Conservation (phyloP, 179 eudicot species). For the Amaranthus tricolor region DNA sequence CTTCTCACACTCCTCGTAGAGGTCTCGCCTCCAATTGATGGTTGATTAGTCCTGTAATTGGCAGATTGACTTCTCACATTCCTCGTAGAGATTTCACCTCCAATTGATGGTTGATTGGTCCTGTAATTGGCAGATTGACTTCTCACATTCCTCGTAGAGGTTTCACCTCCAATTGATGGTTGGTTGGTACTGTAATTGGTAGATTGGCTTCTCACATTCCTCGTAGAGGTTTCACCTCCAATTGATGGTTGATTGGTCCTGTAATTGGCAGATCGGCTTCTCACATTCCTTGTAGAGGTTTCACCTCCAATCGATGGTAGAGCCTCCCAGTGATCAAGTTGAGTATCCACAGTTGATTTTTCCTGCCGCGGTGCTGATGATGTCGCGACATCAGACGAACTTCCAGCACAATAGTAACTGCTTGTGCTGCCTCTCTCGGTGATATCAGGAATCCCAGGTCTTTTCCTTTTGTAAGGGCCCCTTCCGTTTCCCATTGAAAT, state of each 20-base stretch:
- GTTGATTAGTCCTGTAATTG: conserved; percentile 40
- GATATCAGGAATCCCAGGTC: conserved; percentile 57
- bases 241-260: too few species aligned
- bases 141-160: too few species aligned
- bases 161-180: too few species aligned
- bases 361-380: conserved; percentile 55
- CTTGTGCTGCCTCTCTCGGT: conserved; percentile 58
- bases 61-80: conserved; percentile 19
- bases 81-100: too few species aligned
- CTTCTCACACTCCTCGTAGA: conserved; percentile 76
- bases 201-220: too few species aligned
- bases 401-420: conserved; percentile 53
- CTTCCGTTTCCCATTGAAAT: conserved; percentile 44
- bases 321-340: conserved; percentile 52
- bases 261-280: too few species aligned
- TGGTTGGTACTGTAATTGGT: too few species aligned
- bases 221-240: too few species aligned
- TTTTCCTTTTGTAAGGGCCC: conserved; percentile 68
- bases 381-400: conserved; percentile 55
- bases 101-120: too few species aligned
- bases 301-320: conserved; percentile 2
- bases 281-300: too few species aligned
- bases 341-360: conserved; percentile 48
- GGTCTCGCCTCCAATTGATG: conserved; percentile 54
- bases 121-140: too few species aligned